Evolutionary conservation across 192 early-diverging fungal genomes (phyloP), one percentile per base, ranked within the genome.

Genomic region (Powellomyces hirtus): DNA sequence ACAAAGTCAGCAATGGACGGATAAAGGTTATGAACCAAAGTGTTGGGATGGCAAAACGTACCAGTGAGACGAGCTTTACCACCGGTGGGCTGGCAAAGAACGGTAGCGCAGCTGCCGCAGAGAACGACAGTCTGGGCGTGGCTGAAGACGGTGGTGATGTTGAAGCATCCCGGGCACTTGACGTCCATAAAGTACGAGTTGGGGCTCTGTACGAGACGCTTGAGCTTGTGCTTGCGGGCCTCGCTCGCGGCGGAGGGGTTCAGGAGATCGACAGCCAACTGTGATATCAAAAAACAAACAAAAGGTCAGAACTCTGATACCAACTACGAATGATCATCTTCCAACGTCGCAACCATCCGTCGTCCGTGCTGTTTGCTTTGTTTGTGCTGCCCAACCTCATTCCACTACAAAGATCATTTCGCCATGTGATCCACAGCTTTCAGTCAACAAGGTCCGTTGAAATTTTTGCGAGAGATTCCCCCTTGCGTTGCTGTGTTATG

Each of bases 131-230:
- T 95, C 82, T 99, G 95, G 77, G 95, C 95, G 84, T 99, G 96
- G 83, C 88, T 90, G 90, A 99, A 99, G 75, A 99, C 94, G 75
- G 95, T 97, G 82, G 94, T 97, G 84, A 99, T 96, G 79, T 44
- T 46, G 27, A 42, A 59, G 68, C 26, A 61, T 82, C 89, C 91
- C 59, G 91, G 81, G 86, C 94, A 96, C 84, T 96, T 96, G 66
- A 98, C 94, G 73, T 98, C 96, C 94, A 98, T 96, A 82, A 97
- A 96, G 90, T 89, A 96, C 24, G 96, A 96, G 90, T 98, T 91
- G 45, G 94, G 93, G 81, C 86, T 88, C 86, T 94, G 94, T 77
- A 97, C 94, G 58, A 94, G 83, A 80, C 94, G 89, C 89, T 97
- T 97, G 69, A 97, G 90, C 86, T 96, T 96, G 91, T 96, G 92